These are phyloP conservation scores for Suhomyces xylopsoci DNA, from an alignment of 805 yeast species.

Conservation along the genomic window DNA sequence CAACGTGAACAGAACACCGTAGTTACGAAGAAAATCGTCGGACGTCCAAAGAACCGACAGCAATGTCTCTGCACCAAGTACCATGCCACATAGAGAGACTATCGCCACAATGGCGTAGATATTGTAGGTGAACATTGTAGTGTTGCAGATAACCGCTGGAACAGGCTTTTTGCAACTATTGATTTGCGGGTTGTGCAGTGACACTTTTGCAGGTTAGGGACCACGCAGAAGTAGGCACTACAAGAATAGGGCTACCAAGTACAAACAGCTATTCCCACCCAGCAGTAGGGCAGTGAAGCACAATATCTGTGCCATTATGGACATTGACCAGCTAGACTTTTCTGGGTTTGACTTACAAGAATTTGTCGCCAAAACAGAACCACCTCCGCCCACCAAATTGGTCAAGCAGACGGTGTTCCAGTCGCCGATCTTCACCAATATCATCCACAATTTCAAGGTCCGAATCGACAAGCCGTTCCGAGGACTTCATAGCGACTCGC, in stretches of 20 bases:
- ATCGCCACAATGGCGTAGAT: constrained; percentile 6
- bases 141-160: not conserved
- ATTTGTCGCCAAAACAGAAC: not conserved
- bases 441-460: constrained; percentile 34
- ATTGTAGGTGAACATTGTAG: constrained; percentile 3
- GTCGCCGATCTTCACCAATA: constrained; percentile 36
- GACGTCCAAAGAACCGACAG: constrained; percentile 19
- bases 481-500: constrained; percentile 32
- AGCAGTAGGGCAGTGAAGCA: not conserved
- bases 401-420: constrained; percentile 37
- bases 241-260: not conserved
- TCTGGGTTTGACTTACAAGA: constrained; percentile 10
- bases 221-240: not conserved
- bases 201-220: not conserved
- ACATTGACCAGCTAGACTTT: constrained; percentile 9
- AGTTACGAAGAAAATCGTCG: constrained; percentile 18
- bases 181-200: not conserved
- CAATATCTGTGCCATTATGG: constrained; percentile 6
- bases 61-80: constrained; percentile 28
- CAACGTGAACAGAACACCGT: constrained; percentile 16
- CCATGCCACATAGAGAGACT: constrained; percentile 23
- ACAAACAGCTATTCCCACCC: not conserved
- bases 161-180: not conserved
- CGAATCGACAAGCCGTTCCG: constrained; percentile 26
- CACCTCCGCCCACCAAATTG: not conserved